Evolutionary conservation across 805 yeast species (phyloP), one percentile per base, ranked within the genome.

Genomic region (Alloascoidea hylecoeti): DNA sequence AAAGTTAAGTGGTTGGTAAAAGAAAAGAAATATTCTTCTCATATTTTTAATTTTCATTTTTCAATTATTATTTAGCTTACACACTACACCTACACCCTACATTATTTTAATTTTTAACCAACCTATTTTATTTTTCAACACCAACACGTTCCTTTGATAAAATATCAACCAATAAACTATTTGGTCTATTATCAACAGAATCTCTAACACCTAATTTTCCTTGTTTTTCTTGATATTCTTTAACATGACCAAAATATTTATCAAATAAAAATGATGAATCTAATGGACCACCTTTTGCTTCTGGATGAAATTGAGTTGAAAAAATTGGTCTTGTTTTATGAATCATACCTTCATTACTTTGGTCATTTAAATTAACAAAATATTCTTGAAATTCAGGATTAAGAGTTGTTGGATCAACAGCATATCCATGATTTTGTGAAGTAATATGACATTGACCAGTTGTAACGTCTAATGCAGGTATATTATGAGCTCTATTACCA

Each of bases 401-500:
- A 50, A 92, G 68, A 19, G 96, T 80, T 16, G 59, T 48, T 13
- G 78, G 78, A 54, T 88, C 96, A 36, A 94, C 97, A 5, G 97
- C 98, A 55, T 85, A 92, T 44, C 98, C 98, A 57, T 94, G 98
- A 64, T 92, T 92, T 67, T 92, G 99, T 17, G 97, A 89, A 9
- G 99, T 92, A 58, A 92, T 94, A 61, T 92, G 95, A 59, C 97
- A 89, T 56, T 81, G 78, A 41, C 97, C 96, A 19, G 94, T 81
- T 39, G 76, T 66, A 50, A 88, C 60, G 57, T 89, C 95, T 56
- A 88, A 70, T 12, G 95, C 94, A 41, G 99, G 98, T 46, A 94
- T 94, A 59, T 92, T 92, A 64, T 94, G 98, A 17, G 96, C 99
- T 64, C 98, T 80, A 71, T 92, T 92, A 63, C 99, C 99, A 57